Conservation (phyloP, 2,329 filamentous ascomycete species). For the Trichothecium sympodiale region DNA sequence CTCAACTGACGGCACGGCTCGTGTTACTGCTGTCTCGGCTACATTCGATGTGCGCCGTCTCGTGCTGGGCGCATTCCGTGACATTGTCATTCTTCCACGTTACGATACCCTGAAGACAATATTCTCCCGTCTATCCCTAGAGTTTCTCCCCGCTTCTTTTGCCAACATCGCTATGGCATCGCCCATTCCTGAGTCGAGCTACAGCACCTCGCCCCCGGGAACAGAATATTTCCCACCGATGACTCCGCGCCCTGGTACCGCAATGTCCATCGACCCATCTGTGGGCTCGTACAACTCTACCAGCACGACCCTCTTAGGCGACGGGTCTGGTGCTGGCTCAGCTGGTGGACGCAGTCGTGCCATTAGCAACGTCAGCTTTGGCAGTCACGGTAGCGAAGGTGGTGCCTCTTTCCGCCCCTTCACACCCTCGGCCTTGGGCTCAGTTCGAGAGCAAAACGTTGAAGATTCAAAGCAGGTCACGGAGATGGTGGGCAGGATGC, state of each 20-base stretch:
- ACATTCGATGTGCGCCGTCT: slow-evolving; percentile 80
- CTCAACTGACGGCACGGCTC: slow-evolving; percentile 20
- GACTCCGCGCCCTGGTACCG: slow-evolving; percentile 53
- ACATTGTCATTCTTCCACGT: slow-evolving; percentile 76
- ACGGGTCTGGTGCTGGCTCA: slow-evolving; percentile 31
- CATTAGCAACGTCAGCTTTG: slow-evolving; percentile 72
- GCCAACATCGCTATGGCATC: slow-evolving; percentile 41
- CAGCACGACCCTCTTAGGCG: slow-evolving; percentile 67
- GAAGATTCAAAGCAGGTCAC: slow-evolving; percentile 72
- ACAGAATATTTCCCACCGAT: slow-evolving; percentile 33
- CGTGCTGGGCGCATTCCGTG: slow-evolving; percentile 78
- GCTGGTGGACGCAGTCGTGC: slow-evolving; percentile 60
- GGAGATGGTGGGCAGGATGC: slow-evolving; percentile 87
- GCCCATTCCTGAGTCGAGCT: slow-evolving; percentile 36
- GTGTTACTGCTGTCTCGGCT: slow-evolving; percentile 34
- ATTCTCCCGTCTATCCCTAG: slow-evolving; percentile 80
- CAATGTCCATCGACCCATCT: slow-evolving; percentile 62
- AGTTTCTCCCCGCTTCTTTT: slow-evolving; percentile 52
- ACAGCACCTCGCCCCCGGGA: slow-evolving; percentile 34
- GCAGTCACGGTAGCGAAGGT: slow-evolving; percentile 37
- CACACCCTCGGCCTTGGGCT: slow-evolving; percentile 32
- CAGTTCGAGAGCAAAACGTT: slow-evolving; percentile 45
- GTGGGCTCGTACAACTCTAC: slow-evolving; percentile 73
- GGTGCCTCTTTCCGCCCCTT: slow-evolving; percentile 33
- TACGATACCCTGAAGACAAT: slow-evolving; percentile 83